Evolutionary conservation across 139 green algal species (phyloP), one percentile per base, ranked within the genome.

Genomic region (Volvox reticuliferus): DNA sequence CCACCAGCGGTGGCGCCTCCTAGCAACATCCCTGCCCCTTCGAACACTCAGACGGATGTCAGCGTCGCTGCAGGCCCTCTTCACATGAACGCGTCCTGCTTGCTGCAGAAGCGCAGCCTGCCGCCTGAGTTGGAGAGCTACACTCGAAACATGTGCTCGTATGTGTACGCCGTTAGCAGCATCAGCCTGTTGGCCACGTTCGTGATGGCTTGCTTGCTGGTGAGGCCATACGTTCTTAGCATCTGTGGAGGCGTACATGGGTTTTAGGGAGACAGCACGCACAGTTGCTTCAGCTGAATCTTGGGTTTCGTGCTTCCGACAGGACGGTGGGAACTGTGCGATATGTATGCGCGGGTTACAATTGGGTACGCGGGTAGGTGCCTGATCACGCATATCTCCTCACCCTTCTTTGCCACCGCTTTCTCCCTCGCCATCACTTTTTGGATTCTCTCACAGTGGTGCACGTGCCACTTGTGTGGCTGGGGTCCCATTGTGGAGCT

Each of bases 151-250:
- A 89, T 89, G 85, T 89, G 84, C 69, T 69, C 26, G 13, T 89
- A 89, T 50, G 69, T 82, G 18, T 89, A 62, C 69, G 37, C 17
- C 18, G 85, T 89, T 19, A 71, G 69, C 85, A 50, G 33, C 69
- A 71, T 89, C 85, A 89, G 85, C 85, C 69, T 89, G 69, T 12
- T 68, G 24, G 85, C 85, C n/a, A 82, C 69, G 6, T 61, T 89
- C 20, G n/a, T 62, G 0, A 89, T 89, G 85, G 26, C 85, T 30
- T 24, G 33, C 28, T 37, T 89, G 36, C 85, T 89, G 83, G 83
- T 88, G 65, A 55, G 44, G 44, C 9, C 44, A 9, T 55, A 9
- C 44, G 44, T 5, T 9, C 44, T 55, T 55, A 5, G 44, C 44
- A 55, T 55, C 44, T 55, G 44, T 55, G 44, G 44, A 55, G 9